Conservation (phyloP, 2,329 filamentous ascomycete genomes). For the Xylaria sp. region DNA sequence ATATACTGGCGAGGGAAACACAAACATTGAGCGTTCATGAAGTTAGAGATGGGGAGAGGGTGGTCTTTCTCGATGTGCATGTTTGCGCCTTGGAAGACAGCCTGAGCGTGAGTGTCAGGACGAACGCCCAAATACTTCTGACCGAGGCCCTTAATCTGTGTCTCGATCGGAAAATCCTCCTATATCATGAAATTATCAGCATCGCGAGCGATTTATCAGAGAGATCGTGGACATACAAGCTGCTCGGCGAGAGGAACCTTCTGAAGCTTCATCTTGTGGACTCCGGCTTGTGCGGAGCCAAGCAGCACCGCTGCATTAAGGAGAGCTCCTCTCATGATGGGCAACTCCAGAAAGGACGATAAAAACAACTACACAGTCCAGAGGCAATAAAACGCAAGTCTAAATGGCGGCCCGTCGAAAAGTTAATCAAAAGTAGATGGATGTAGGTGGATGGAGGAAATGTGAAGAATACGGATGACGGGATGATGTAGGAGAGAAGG, state of each 20-base stretch:
- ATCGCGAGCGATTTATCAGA: constrained; percentile 10
- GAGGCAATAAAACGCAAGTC: constrained; percentile 5
- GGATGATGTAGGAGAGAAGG: constrained; percentile 30
- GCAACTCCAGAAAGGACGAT: constrained; percentile 45
- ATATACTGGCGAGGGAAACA: constrained; percentile 35
- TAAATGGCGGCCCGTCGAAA: constrained; percentile 6
- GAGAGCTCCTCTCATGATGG: constrained; percentile 86
- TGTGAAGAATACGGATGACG: constrained; percentile 15
- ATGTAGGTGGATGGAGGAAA: constrained; percentile 11
- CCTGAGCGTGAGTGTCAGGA: constrained; percentile 74
- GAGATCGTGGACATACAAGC: constrained; percentile 73
- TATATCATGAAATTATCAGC: constrained; percentile 52
- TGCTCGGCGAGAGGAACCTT: constrained; percentile 94
- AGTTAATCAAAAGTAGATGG: constrained; percentile 2
- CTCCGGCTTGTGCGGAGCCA: constrained; percentile 82
- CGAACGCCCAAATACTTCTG: constrained; percentile 96
- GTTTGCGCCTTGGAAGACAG: constrained; percentile 82
- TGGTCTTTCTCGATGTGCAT: constrained; percentile 75
- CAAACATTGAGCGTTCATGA: constrained; percentile 98
- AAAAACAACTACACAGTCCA: constrained; percentile 25
- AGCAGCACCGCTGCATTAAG: constrained; percentile 83
- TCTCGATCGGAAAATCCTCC: constrained; percentile 81
- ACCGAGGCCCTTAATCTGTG: constrained; percentile 82
- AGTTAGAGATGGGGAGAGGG: constrained; percentile 92
- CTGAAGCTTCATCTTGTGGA: constrained; percentile 98